These are phyloP conservation scores for Neopestalotiopsis clavispora DNA, from an alignment of 2,329 filamentous ascomycete genomes.

Conservation along the genomic window DNA sequence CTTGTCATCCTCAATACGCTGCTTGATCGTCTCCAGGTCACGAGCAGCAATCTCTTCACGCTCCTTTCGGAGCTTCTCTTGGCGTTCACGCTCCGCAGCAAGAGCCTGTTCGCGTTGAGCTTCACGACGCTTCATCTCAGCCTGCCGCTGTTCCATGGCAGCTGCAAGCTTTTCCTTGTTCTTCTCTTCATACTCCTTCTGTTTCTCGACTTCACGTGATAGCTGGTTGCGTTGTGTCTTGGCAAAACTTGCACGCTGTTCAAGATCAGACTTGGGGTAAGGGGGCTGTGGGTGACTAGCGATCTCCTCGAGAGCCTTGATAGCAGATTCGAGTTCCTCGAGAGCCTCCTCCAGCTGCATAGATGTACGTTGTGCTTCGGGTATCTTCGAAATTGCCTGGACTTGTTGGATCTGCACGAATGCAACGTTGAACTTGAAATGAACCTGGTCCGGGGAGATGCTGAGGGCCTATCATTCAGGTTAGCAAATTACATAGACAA, in stretches of 20 bases:
- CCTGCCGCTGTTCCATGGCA: slow-evolving; percentile 79
- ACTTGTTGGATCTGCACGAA: slow-evolving; percentile 97
- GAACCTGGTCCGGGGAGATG: slow-evolving; percentile 80
- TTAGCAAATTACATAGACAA: slow-evolving; percentile 25
- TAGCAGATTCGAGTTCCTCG: slow-evolving; percentile 83
- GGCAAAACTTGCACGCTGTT: slow-evolving; percentile 96
- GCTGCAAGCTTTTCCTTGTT: slow-evolving; percentile 87
- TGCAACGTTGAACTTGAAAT: slow-evolving; percentile 96
- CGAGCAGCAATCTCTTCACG: slow-evolving; percentile 79
- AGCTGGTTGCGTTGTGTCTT: slow-evolving; percentile 95
- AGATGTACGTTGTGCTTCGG: slow-evolving; percentile 77
- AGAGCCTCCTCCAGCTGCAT: slow-evolving; percentile 82
- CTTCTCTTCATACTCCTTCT: slow-evolving; percentile 90
- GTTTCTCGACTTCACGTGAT: slow-evolving; percentile 80
- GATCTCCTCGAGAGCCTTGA: slow-evolving; percentile 71
- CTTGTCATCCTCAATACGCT: slow-evolving; percentile 73
- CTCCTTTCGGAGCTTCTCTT: slow-evolving; percentile 85
- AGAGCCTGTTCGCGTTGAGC: slow-evolving; percentile 73
- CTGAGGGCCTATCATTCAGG: slow-evolving; percentile 65
- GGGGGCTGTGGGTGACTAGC: slow-evolving; percentile 71
- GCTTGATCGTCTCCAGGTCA: slow-evolving; percentile 74
- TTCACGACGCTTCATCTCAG: slow-evolving; percentile 78
- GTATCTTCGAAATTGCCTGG: slow-evolving; percentile 74
- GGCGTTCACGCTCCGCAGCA: slow-evolving; percentile 73
- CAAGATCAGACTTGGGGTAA: slow-evolving; percentile 88